Conservation (phyloP, 495 filamentous ascomycete species). For the Penicillium goetzii region DNA sequence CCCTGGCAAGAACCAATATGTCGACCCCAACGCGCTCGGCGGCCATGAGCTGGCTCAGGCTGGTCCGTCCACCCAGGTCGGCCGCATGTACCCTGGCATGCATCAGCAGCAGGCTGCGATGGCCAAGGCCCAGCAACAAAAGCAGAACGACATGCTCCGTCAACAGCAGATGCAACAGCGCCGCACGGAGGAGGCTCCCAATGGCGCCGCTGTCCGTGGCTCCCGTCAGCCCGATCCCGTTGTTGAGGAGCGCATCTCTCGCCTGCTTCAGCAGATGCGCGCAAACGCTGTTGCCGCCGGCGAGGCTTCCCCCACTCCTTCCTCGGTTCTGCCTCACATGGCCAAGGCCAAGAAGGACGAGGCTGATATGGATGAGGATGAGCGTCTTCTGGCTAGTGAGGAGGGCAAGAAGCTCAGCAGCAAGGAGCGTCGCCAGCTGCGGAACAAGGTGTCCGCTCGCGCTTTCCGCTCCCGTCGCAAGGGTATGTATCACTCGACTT, state of each 20-base stretch:
- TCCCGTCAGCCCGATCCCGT: slow-evolving; percentile 63
- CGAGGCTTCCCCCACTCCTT: slow-evolving; percentile 50
- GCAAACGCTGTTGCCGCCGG: slow-evolving; percentile 62
- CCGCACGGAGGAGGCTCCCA: slow-evolving; percentile 35
- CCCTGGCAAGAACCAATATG: slow-evolving; percentile 51
- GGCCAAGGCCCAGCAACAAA: slow-evolving; percentile 72
- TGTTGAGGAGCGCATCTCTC: slow-evolving; percentile 84
- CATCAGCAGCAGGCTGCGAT: slow-evolving; percentile 86
- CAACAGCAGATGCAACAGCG: slow-evolving; percentile 57
- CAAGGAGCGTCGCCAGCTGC: slow-evolving; percentile 90
- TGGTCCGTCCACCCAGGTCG: slow-evolving; percentile 59
- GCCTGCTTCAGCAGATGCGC: slow-evolving; percentile 82
- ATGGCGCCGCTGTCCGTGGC: slow-evolving; percentile 41
- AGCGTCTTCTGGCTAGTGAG: slow-evolving; percentile 87
- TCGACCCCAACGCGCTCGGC: slow-evolving; percentile 73
- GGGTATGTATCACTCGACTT: slow-evolving; percentile 60
- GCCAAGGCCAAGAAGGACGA: slow-evolving; percentile 82
- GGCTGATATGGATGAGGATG: slow-evolving; percentile 98
- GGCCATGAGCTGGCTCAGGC: slow-evolving; percentile 54
- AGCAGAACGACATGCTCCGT: slow-evolving; percentile 66
- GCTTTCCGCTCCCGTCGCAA: slow-evolving; percentile 96
- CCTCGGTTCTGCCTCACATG: slow-evolving; percentile 49
- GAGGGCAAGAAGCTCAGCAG: slow-evolving; percentile 96
- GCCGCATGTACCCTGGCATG: slow-evolving; percentile 84
- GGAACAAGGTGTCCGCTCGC: slow-evolving; percentile 97